Evolutionary conservation across 116 monocot genomes (phyloP), one percentile per base, ranked within the genome.

Genomic region (Phalaenopsis hybrid): DNA sequence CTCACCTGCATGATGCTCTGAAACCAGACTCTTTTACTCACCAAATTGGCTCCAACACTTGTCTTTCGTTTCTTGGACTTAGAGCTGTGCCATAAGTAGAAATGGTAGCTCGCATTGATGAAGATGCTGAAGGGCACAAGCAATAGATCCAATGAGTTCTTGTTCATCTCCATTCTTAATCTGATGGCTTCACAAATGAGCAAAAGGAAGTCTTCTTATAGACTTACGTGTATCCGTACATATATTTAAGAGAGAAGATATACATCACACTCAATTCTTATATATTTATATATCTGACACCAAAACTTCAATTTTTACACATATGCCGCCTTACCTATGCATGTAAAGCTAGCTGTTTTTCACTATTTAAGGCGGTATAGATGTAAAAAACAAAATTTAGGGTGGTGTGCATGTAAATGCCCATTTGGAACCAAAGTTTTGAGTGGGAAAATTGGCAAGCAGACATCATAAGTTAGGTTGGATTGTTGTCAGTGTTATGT

Each of bases 51-150:
- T 10, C 59, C 49, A 73, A 82, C 51, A 20, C 11, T 44, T 28
- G 83, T 82, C 49, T 57, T 68, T 3, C 82, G 41, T 9, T 41
- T 67, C 25, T 79, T 76, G 37, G 73, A 25, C 5, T 79, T 87
- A 70, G 74, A 79, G 76, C 68, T 74, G 43, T 80, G 87, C 84
- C 87, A 91, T 49, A 86, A 44, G 75, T 86, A 91, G 37, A 58
- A 74, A 80, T 93, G 93, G 87, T 91, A 93, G 46, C 77, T 58
- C 48, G 84, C 80, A 5, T 46, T 85, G 77, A 93, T 51, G 80
- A 75, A 87, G 69, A 93, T 45, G 79, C 89, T 85, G 44, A 78
- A 16, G 50, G 93, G 91, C 11, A 91, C 91, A 52, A 93, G 79
- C 23, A 86, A 67, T 11, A 89, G 59, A 65, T 93, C 91, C 78